Evolutionary conservation across 139 green algal species (phyloP).

Genomic region (Tetraselmis striata): DNA sequence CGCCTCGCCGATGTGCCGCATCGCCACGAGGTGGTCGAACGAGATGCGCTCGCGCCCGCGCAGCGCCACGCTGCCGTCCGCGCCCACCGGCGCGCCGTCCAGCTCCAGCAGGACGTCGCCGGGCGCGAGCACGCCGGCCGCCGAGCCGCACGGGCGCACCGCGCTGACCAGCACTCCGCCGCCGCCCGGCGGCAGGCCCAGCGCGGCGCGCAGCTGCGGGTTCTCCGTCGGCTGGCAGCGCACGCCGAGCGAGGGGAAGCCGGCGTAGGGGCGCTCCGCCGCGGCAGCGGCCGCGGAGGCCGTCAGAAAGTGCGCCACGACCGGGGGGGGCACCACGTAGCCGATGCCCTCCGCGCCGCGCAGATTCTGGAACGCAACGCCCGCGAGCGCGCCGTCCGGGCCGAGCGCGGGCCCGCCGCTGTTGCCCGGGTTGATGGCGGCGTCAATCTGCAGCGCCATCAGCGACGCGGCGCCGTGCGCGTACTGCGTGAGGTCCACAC

Average conservation of each 20-base stretch:
- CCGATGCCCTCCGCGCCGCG: conserved; percentile 62
- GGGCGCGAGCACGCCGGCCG: conserved; percentile 25
- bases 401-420: conserved; percentile 45
- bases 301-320: conserved; percentile 29
- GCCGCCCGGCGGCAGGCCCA: conserved; percentile 41
- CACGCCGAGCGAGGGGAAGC: conserved; percentile 59
- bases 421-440: conserved; percentile 54
- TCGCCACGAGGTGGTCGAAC: conserved; percentile 57
- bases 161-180: conserved; percentile 64
- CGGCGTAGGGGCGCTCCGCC: conserved; percentile 12
- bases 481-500: conserved; percentile 46
- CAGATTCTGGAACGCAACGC: conserved; percentile 65
- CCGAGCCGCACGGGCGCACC: conserved; percentile 42
- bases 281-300: neutral
- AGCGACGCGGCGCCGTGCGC: conserved; percentile 48
- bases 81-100: conserved; percentile 53
- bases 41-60: conserved; percentile 61
- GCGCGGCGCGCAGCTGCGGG: conserved; percentile 40
- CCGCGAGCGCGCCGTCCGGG: conserved; percentile 36
- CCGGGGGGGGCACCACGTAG: conserved; percentile 50
- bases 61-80: conserved; percentile 55
- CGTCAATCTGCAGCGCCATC: conserved; percentile 65
- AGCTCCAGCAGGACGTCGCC: conserved; percentile 68
- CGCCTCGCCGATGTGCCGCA: neutral
- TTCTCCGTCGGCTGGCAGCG: conserved; percentile 68